Evolutionary conservation across 805 yeast genomes (phyloP).

Genomic region (Candida pseudoglaebosa): DNA sequence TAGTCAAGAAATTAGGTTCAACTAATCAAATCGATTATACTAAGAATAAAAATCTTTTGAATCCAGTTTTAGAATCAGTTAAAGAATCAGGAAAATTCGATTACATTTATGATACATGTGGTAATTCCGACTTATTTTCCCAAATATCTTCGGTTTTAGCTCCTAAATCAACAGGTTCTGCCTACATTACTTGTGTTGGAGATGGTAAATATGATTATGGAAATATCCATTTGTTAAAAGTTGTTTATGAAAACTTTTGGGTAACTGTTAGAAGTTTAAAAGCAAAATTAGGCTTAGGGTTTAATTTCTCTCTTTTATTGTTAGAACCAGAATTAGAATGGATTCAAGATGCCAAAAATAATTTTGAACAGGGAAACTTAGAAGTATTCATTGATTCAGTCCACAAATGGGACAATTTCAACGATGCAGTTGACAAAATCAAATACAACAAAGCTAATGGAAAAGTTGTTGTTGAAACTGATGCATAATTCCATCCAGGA

Average conservation of each 20-base stretch:
- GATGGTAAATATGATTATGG: slow-evolving; percentile 38
- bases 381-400: slow-evolving; percentile 52
- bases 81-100: slow-evolving; percentile 46
- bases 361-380: slow-evolving; percentile 44
- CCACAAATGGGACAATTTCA: slow-evolving; percentile 44
- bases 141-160: slow-evolving; percentile 42
- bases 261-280: no score
- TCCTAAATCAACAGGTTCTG: slow-evolving; percentile 43
- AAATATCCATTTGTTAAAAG: no score
- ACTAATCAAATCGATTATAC: slow-evolving; percentile 56
- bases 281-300: no score
- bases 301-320: neutral
- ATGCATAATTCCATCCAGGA: no score
- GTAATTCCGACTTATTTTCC: slow-evolving; percentile 49
- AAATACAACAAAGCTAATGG: slow-evolving; percentile 54
- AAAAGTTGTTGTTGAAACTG: slow-evolving; percentile 51
- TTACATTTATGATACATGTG: slow-evolving; percentile 61
- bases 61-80: slow-evolving; percentile 31
- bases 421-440: slow-evolving; percentile 49
- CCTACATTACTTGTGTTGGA: slow-evolving; percentile 56
- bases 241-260: no score
- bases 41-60: slow-evolving; percentile 30
- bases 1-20: slow-evolving; percentile 52
- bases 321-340: slow-evolving; percentile 7
- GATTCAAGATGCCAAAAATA: slow-evolving; percentile 25